Percentiles rank a stretch among this genome's conserved stretches.
These are phyloP conservation scores for Fusarium napiforme DNA, from an alignment of 2,329 filamentous ascomycete species.

Conservation along the genomic window DNA sequence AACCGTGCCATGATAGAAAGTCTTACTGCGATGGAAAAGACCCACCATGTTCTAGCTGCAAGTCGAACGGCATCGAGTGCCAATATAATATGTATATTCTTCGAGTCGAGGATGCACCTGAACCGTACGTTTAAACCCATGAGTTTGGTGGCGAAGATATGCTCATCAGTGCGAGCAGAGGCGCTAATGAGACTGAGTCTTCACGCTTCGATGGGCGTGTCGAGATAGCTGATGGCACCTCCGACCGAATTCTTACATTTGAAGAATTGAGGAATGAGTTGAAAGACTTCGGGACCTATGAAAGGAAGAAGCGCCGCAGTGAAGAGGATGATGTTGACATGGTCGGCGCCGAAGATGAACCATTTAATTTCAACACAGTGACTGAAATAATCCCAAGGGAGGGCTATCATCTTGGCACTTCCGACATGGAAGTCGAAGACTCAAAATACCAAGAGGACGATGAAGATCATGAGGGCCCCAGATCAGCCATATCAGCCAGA, in stretches of 20 bases:
- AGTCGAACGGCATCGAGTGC: not conserved
- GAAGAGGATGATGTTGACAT: not conserved
- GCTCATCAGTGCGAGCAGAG: not conserved
- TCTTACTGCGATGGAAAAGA: constrained; percentile 7
- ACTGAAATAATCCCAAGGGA: not conserved
- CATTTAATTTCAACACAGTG: accelerated
- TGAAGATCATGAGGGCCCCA: too few species aligned
- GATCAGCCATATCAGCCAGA: too few species aligned
- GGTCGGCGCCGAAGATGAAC: not conserved
- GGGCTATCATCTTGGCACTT: not conserved
- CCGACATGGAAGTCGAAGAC: not conserved
- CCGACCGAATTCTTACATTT: not conserved
- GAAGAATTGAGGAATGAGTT: not conserved
- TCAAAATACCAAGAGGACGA: too few species aligned
- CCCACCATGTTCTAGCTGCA: constrained; percentile 4
- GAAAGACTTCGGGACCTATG: accelerated
- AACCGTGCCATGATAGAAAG: not conserved
- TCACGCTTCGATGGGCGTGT: not conserved
- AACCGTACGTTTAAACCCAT: not conserved
- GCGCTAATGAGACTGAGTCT: not conserved
- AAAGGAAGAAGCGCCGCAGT: not conserved
- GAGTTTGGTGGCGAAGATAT: accelerated
- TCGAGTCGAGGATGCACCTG: not conserved
- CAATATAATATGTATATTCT: accelerated
- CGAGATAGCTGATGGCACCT: not conserved